Evolutionary conservation across 441 rosid genomes (phyloP).

Genomic region (Capsella rubella): DNA sequence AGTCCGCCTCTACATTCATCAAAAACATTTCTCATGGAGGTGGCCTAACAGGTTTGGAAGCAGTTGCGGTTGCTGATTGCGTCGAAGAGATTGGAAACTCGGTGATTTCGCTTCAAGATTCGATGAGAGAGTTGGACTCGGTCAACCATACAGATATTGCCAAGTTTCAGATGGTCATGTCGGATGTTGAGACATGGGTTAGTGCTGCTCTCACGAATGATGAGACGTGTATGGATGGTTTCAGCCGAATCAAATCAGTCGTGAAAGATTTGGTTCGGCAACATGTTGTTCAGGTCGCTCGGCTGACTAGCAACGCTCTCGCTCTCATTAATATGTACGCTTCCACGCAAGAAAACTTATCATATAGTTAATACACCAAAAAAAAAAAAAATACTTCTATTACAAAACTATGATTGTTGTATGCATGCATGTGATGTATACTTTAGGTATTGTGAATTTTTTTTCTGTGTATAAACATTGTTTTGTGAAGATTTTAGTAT

Average conservation of each 20-base stretch:
- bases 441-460: neutral
- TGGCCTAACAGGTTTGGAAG: slow-evolving; percentile 47
- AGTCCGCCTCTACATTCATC: slow-evolving; percentile 48
- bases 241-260: slow-evolving; percentile 24
- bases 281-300: slow-evolving; percentile 52
- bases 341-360: slow-evolving; percentile 30
- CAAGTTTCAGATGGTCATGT: slow-evolving; percentile 52
- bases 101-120: slow-evolving; percentile 56
- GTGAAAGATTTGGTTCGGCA: slow-evolving; percentile 51
- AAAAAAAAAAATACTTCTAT: slow-evolving; percentile 2
- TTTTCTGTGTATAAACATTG: neutral
- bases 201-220: slow-evolving; percentile 81
- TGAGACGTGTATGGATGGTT: slow-evolving; percentile 74
- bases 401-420: neutral
- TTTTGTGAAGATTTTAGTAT: neutral
- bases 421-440: neutral
- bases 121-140: slow-evolving; percentile 54
- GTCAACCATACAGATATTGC: slow-evolving; percentile 29
- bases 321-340: slow-evolving; percentile 71
- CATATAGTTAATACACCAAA: slow-evolving; percentile 15
- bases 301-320: slow-evolving; percentile 71
- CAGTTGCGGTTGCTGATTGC: slow-evolving; percentile 65
- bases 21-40: slow-evolving; percentile 46
- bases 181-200: slow-evolving; percentile 76
- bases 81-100: slow-evolving; percentile 63